Base-by-base conservation (phyloP, 2,329 filamentous ascomycete species). In the Sarocladium oryzae region DNA sequence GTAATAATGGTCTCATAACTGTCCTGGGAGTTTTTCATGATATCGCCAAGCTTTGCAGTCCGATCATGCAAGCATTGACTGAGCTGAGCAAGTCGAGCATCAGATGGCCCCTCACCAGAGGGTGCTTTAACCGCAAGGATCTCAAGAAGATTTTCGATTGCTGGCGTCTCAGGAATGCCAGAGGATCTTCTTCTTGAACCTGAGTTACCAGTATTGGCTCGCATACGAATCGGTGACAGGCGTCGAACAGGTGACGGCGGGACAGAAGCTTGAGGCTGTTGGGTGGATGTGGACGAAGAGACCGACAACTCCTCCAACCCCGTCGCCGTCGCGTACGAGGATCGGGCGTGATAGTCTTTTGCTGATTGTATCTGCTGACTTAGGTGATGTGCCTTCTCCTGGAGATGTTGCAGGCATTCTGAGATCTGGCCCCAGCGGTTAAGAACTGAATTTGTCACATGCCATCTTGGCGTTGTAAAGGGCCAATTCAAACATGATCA, bases 351-450 rank as follows among this genome's bases (percentile, higher is more conserved):
- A 18, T 33, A 23, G 5, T 30, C 20, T 2, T 20, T 23, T 4
- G 43, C 28, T 18, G 15, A 8, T 21, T 15, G 21, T 18, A 48
- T 23, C 55, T 10, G 57, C 51, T 5, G 56, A 51, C 2, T 56
- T 54, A 4, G 55, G 2, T 69, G 68, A 45, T 74, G 67, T 2
- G 76, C 61, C 23, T 72, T 70, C 2, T 65, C 57, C 2, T 77
- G 63, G 1, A 82, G 65, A 53, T 77, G 74, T 50, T 72, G 67
- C 1, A 82, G 66, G 53, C 78, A 81, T 18, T 75, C 68, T 32
- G 74, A 66, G 18, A 81, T 72, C 77, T 81, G 41, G n/a, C 0
- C 5, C 0, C 15, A 7, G 13, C 0, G 2, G 55, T 68, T 37
- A 69, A 65, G 9, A 18, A 4, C 30, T 13, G 5, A 35, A 38